phyloP scores from a whole-genome alignment of 2,329 filamentous ascomycete species.

The Aureobasidium pullulans region DNA sequence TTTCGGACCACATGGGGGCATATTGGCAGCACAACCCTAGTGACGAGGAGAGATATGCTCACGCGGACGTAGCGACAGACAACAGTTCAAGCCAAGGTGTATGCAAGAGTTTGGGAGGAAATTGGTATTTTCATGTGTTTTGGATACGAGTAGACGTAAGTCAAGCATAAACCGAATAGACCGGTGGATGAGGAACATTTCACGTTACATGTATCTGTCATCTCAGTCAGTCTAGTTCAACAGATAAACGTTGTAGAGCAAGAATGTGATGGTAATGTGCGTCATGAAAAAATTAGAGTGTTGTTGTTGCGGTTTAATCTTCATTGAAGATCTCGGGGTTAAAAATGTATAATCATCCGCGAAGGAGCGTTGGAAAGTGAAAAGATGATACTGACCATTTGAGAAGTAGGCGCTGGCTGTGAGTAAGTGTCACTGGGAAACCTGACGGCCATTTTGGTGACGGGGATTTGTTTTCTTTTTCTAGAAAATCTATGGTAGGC shows the following conservation, averaged over 20 bases:
- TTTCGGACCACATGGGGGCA: constrained; percentile 42
- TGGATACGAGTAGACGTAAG: constrained; percentile 47
- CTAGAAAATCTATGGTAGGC: constrained; percentile 4
- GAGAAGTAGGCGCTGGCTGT: background rate
- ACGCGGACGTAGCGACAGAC: constrained; percentile 56
- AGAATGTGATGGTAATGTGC: constrained; percentile 13
- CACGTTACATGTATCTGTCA: background rate
- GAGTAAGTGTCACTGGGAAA: background rate
- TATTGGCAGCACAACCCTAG: constrained; percentile 23
- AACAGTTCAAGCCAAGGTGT: constrained; percentile 57
- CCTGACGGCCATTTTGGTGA: background rate
- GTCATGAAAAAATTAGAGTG: constrained; percentile 70
- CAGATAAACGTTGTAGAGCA: background rate
- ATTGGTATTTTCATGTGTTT: constrained; percentile 47
- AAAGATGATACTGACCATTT: constrained; percentile 13
- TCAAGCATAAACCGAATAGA: constrained; percentile 15
- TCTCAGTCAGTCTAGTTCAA: background rate
- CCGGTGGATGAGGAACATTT: background rate
- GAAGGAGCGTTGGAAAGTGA: constrained; percentile 17
- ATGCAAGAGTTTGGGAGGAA: constrained; percentile 55
- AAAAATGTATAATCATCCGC: constrained; percentile 59
- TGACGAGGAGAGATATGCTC: constrained; percentile 43
- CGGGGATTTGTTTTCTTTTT: constrained; percentile 19
- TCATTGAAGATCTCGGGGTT: constrained; percentile 55
- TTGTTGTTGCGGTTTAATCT: constrained; percentile 57